Evolutionary conservation across 306 rosid genomes (phyloP), one percentile per base, ranked within the genome.

Genomic region (Trifolium fragiferum): DNA sequence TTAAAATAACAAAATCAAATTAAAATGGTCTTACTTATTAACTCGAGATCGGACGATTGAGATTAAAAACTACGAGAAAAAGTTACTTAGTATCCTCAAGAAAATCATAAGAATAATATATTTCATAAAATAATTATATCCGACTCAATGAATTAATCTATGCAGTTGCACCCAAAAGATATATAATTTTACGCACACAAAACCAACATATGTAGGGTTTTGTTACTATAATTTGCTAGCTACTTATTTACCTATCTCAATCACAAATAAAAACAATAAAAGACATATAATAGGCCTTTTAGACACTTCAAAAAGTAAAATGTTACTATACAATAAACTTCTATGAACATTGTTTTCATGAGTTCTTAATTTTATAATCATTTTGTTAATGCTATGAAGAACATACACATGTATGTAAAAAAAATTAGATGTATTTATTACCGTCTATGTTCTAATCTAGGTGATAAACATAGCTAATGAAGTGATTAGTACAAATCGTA

Each of bases 251-350:
- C 10, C 18, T 12, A 53, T 70, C 64, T 20, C 41, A 55, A 37
- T 27, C 59, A 44, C 27, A 41, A 41, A n/a, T 57, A 18, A 68
- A 68, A 67, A 65, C 25, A 13, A 21, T 19, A 25, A 66, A 76
- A 15, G 11, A 25, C 13, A 65, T 3, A 51, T 49, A 49, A 55
- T 46, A 25, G 11, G 10, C 63, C 70, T 66, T 66, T 66, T 32
- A 55, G 10, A 55, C 55, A 20, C 74, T 79, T 46, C 35, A 58
- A 73, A 66, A 79, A 33, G 69, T 66, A 58, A 13, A 79, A 33
- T 72, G 16, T 49, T 13, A 23, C 9, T 19, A 44, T 46, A 43
- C 62, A 43, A 55, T 20, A 58, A 68, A 61, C 65, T 35, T 37
- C 10, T 27, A 20, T n/a, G 30, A 33, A 10, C 23, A 64, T 0